Conservation (phyloP, 1,284 basidiomycete species). For the Rhodotorula sp. region DNA sequence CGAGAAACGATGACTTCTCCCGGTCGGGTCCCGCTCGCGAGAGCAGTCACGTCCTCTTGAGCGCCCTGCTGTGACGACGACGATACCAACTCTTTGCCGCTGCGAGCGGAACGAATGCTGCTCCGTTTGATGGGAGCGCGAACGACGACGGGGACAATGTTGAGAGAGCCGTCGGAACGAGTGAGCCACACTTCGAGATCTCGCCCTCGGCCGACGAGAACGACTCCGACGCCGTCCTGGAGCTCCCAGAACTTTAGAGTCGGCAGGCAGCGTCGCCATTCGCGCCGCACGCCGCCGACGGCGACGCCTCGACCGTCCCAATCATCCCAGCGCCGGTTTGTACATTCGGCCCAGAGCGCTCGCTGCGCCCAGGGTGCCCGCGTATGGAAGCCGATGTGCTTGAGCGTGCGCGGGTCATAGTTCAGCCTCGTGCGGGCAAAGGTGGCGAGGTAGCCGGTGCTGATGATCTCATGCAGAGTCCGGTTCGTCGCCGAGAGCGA, state of each 20-base stretch:
- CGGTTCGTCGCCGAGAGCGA: slow-evolving; percentile 4
- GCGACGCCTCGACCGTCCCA: slow-evolving; percentile 2
- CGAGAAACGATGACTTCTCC: slow-evolving; percentile 19
- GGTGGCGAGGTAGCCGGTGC: neutral
- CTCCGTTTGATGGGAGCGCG: neutral
- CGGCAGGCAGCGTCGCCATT: slow-evolving; percentile 9
- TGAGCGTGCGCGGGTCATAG: slow-evolving; percentile 15
- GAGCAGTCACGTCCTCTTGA: slow-evolving; percentile 18
- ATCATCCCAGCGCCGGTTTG: neutral
- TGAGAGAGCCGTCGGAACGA: neutral
- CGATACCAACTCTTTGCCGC: too few relatives aligned
- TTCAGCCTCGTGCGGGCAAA: neutral
- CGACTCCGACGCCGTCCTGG: neutral
- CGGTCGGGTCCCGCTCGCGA: neutral
- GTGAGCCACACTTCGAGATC: slow-evolving; percentile 15
- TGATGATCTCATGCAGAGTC: slow-evolving; percentile 8
- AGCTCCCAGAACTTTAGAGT: slow-evolving; percentile 10
- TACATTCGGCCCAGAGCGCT: slow-evolving; percentile 7
- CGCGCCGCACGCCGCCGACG: neutral
- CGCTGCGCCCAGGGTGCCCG: neutral
- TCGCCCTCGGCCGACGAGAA: slow-evolving; percentile 8
- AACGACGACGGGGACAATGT: neutral
- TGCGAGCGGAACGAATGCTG: neutral
- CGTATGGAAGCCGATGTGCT: neutral
- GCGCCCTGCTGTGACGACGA: neutral